Conservation (phyloP, 495 filamentous ascomycete genomes). For the Hyphodiscus hymeniophilus region DNA sequence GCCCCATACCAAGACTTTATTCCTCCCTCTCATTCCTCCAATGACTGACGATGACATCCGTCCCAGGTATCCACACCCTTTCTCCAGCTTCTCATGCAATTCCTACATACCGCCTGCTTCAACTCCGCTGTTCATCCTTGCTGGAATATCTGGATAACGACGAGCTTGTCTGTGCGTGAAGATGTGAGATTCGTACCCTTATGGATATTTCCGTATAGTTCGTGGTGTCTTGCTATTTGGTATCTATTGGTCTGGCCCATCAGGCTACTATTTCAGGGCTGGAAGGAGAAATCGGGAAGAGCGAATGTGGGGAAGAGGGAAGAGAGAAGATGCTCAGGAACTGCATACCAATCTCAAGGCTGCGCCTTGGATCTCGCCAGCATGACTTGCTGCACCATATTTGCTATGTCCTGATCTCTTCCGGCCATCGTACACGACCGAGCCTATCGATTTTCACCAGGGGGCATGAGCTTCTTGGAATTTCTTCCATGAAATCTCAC, state of each 20-base stretch:
- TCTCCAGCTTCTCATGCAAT: background rate
- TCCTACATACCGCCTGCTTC: conserved; percentile 5
- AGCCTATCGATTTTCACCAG: conserved; percentile 10
- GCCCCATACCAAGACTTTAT: conserved; percentile 6
- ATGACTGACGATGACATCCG: conserved; percentile 1
- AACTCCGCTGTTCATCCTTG: conserved; percentile 2
- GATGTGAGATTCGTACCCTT: conserved; percentile 7
- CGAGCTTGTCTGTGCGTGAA: background rate
- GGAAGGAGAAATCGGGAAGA: background rate
- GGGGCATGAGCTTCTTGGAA: too few relatives aligned
- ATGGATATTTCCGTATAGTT: conserved; percentile 7
- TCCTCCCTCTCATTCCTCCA: conserved; percentile 1
- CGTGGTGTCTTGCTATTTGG: conserved; percentile 9
- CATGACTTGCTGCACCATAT: conserved; percentile 8
- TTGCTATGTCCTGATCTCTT: conserved; percentile 6
- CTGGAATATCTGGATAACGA: conserved; percentile 7
- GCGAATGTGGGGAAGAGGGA: background rate
- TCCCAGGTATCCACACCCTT: conserved; percentile 1
- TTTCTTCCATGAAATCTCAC: too few relatives aligned
- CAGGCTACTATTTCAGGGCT: too few relatives aligned
- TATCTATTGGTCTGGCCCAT: conserved; percentile 1
- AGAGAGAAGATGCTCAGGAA: background rate
- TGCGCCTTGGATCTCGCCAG: conserved; percentile 5
- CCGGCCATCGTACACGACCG: background rate
- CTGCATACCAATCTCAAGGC: conserved; percentile 1